Conservation (phyloP, 2,329 filamentous ascomycete species). For the Clonostachys chloroleuca region DNA sequence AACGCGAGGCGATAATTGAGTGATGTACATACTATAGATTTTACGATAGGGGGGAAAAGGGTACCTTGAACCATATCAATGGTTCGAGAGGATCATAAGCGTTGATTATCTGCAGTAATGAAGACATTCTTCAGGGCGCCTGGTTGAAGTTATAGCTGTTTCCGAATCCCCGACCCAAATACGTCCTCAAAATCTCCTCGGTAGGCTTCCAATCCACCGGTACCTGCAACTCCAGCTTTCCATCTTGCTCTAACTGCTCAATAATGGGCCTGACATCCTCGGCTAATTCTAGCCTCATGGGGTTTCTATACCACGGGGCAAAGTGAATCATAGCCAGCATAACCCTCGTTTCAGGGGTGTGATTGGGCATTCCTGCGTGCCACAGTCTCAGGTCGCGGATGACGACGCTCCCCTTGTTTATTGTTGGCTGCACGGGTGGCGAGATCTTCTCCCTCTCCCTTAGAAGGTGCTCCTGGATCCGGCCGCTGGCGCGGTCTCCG, state of each 20-base stretch:
- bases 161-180: conserved; percentile 52
- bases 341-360: conserved; percentile 39
- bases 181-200: conserved; percentile 34
- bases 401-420: conserved; percentile 51
- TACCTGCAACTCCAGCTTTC: conserved; percentile 35
- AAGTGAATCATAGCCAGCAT: conserved; percentile 61
- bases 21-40: too few relatives aligned
- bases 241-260: conserved; percentile 30
- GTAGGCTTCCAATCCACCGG: conserved; percentile 42
- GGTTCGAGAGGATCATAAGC: too few relatives aligned
- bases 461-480: conserved; percentile 36
- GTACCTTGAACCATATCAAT: too few relatives aligned
- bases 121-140: conserved; percentile 1
- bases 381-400: conserved; percentile 57
- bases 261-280: conserved; percentile 42
- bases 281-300: conserved; percentile 49
- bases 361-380: conserved; percentile 61
- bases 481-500: conserved; percentile 46
- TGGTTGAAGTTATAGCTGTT: conserved; percentile 61
- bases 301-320: conserved; percentile 51
- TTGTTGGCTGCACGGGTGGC: conserved; percentile 42
- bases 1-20: too few relatives aligned
- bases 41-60: too few relatives aligned
- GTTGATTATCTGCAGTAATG: too few relatives aligned
- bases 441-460: conserved; percentile 25